Conservation (phyloP, 441 rosid species). For the Manihot esculenta region DNA sequence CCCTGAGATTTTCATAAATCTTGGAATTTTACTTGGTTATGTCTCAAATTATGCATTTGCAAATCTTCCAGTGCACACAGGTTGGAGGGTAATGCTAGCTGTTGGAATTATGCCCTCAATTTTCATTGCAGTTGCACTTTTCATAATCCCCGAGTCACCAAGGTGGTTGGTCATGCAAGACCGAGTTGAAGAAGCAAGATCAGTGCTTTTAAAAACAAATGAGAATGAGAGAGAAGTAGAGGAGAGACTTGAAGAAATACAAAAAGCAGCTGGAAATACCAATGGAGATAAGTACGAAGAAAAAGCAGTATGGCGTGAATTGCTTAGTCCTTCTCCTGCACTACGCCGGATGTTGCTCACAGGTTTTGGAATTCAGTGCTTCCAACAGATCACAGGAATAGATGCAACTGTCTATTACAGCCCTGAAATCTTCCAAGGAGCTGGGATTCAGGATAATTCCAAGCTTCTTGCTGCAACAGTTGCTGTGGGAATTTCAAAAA, state of each 20-base stretch:
- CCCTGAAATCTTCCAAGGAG: slow-evolving; percentile 65
- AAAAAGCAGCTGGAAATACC: slow-evolving; percentile 49
- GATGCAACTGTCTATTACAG: slow-evolving; percentile 90
- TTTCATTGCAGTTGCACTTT: slow-evolving; percentile 67
- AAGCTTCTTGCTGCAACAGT: slow-evolving; percentile 79
- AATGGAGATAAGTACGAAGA: slow-evolving; percentile 46
- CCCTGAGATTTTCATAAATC: slow-evolving; percentile 77
- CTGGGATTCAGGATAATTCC: slow-evolving; percentile 63
- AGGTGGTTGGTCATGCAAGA: slow-evolving; percentile 84
- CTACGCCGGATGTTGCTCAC: slow-evolving; percentile 60
- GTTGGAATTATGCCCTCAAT: slow-evolving; percentile 78
- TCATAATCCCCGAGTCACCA: slow-evolving; percentile 85
- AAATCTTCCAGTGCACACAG: slow-evolving; percentile 58
- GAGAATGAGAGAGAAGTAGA: slow-evolving; percentile 71
- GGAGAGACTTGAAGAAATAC: slow-evolving; percentile 74
- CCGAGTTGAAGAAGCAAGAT: slow-evolving; percentile 69
- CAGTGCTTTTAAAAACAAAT: slow-evolving; percentile 64
- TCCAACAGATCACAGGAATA: slow-evolving; percentile 83
- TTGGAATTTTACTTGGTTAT: slow-evolving; percentile 85
- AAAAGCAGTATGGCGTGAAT: slow-evolving; percentile 74
- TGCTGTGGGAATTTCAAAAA: slow-evolving; percentile 76
- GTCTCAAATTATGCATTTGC: slow-evolving; percentile 86
- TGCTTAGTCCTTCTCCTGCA: slow-evolving; percentile 69
- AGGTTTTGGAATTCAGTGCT: slow-evolving; percentile 91
- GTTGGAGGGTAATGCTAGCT: slow-evolving; percentile 91